phyloP scores from a whole-genome alignment of 2,329 filamentous ascomycete species.

The Fusarium armeniacum region DNA sequence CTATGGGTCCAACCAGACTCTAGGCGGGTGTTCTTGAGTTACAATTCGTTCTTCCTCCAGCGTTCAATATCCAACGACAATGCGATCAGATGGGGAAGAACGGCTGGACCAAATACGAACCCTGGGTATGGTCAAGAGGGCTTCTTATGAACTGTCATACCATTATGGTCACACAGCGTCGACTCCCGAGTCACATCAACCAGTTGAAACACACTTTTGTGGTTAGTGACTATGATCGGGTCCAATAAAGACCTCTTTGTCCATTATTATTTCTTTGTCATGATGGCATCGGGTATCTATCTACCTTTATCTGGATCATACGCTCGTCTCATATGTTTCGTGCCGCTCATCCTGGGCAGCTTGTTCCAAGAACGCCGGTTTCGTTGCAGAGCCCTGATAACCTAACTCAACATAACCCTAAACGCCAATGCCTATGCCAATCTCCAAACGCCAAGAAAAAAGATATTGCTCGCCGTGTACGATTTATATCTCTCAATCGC shows the following conservation, averaged over 20 bases:
- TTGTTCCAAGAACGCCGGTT: conserved; percentile 28
- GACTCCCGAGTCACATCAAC: not conserved
- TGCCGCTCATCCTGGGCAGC: conserved; percentile 21
- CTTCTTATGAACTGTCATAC: not conserved
- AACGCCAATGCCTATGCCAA: conserved; percentile 34
- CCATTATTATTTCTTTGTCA: conserved; percentile 22
- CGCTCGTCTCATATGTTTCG: conserved; percentile 18
- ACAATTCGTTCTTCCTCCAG: not conserved
- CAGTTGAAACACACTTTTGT: not conserved
- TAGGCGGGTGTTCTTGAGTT: not conserved
- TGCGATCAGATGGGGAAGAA: not conserved
- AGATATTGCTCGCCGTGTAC: not conserved
- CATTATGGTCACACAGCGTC: not conserved
- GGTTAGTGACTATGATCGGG: not conserved
- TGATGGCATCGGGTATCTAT: conserved; percentile 40
- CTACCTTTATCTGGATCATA: conserved; percentile 30
- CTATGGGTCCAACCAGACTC: not conserved
- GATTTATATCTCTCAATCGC: not conserved
- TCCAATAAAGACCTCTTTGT: not conserved
- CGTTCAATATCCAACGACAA: not conserved
- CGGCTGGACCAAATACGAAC: not conserved
- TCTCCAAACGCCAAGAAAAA: conserved; percentile 24
- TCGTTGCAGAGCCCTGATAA: conserved; percentile 14
- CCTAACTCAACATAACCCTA: conserved; percentile 16
- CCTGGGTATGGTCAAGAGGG: not conserved